These are phyloP conservation scores for Beauveria asiatica DNA, from an alignment of 2,329 filamentous ascomycete genomes.

Conservation along the genomic window DNA sequence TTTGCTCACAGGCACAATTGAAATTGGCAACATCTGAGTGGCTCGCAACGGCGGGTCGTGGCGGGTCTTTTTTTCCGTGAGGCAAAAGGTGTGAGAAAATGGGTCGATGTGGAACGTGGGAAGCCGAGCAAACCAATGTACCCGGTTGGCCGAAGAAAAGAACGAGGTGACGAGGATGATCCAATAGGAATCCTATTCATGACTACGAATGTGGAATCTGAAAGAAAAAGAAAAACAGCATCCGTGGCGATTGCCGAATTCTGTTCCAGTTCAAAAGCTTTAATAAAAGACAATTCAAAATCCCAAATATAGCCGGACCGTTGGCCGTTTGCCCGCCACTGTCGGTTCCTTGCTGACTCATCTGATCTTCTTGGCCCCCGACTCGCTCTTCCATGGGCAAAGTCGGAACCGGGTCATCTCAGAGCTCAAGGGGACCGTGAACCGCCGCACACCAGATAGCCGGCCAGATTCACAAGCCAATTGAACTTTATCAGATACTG, in stretches of 20 bases:
- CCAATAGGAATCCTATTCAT: background rate
- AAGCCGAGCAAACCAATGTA: background rate
- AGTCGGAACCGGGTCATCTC: constrained; percentile 6
- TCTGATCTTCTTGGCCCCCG: background rate
- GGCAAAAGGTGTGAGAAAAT: constrained; percentile 7
- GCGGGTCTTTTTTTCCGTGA: background rate
- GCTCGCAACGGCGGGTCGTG: background rate
- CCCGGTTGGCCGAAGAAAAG: background rate
- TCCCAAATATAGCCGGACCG: background rate
- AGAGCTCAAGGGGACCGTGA: background rate
- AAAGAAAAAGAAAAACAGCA: too few species aligned
- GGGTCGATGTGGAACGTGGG: constrained; percentile 8
- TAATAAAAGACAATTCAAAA: too few species aligned
- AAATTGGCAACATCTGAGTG: constrained; percentile 5
- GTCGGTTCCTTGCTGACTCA: background rate
- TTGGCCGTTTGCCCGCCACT: background rate
- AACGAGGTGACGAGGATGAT: background rate
- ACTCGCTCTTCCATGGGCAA: background rate
- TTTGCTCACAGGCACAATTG: constrained; percentile 2
- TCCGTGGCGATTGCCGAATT: too few species aligned
- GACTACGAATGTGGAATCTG: background rate
- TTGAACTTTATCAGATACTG: too few species aligned
- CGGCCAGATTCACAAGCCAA: background rate
- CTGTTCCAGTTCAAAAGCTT: too few species aligned
- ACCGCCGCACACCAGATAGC: background rate